Conservation (phyloP, 2,329 filamentous ascomycete genomes). For the Scedosporium boydii region DNA sequence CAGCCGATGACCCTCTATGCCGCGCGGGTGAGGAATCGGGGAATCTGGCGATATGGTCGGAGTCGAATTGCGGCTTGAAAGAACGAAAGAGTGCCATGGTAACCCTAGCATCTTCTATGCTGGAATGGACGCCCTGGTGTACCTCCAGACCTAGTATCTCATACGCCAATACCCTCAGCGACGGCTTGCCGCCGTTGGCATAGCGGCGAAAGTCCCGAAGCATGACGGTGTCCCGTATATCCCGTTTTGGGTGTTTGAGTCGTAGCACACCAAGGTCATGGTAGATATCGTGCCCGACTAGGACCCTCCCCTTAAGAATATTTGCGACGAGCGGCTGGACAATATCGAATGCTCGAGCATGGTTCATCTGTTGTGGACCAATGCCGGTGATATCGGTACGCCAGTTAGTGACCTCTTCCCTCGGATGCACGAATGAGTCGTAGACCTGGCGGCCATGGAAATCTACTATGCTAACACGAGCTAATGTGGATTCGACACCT, state of each 20-base stretch:
- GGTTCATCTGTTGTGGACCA: conserved; percentile 59
- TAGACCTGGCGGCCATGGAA: conserved; percentile 90
- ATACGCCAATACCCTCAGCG: conserved; percentile 48
- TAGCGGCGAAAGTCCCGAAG: conserved; percentile 65
- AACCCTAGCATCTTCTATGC: conserved; percentile 71
- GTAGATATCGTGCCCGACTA: conserved; percentile 76
- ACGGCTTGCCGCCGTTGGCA: conserved; percentile 58
- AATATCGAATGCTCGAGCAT: conserved; percentile 61
- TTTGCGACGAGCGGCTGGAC: conserved; percentile 65
- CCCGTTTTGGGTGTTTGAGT: conserved; percentile 66
- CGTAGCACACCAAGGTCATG: conserved; percentile 70
- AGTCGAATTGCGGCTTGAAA: conserved; percentile 77
- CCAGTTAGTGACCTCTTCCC: conserved; percentile 78
- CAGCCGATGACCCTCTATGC: conserved; percentile 7
- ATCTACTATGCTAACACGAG: conserved; percentile 83
- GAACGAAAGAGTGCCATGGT: conserved; percentile 82
- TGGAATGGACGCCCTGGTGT: conserved; percentile 55
- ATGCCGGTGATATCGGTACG: conserved; percentile 81
- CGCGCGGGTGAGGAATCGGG: conserved; percentile 22
- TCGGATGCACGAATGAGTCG: conserved; percentile 80
- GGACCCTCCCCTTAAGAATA: conserved; percentile 59
- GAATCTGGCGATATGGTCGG: conserved; percentile 64
- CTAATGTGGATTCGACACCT: conserved; percentile 64
- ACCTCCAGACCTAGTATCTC: conserved; percentile 53
- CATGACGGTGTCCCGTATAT: conserved; percentile 78